These are phyloP conservation scores for Botrytis elliptica DNA, from an alignment of 2,329 filamentous ascomycete genomes.

Conservation along the genomic window DNA sequence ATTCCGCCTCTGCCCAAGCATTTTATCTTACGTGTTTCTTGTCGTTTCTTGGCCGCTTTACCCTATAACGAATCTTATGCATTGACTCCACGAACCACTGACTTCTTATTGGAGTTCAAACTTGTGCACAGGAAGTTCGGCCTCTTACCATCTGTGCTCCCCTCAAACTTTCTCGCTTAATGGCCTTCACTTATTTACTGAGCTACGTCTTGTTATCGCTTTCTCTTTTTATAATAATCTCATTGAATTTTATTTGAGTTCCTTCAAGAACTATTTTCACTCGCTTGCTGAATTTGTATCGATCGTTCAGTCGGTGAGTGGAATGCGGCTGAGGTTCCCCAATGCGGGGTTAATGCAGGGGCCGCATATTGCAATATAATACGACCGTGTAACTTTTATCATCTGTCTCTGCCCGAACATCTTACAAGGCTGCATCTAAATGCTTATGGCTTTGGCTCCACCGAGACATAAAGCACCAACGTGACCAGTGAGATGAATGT, in stretches of 20 bases:
- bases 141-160: background rate
- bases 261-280: background rate
- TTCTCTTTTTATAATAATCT: too few species aligned
- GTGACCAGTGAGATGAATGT: background rate
- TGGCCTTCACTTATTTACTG: background rate
- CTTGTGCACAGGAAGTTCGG: background rate
- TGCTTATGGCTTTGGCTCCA: constrained; percentile 13
- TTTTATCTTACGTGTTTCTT: background rate
- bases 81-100: background rate
- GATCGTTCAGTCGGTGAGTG: background rate
- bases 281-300: background rate
- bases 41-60: background rate
- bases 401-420: background rate
- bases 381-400: constrained; percentile 2
- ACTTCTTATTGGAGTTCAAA: background rate
- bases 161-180: background rate
- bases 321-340: constrained; percentile 3
- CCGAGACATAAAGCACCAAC: background rate
- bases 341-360: constrained; percentile 12
- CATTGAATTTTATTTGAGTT: background rate
- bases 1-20: background rate
- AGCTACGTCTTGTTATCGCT: background rate
- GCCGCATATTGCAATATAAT: background rate
- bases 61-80: background rate
- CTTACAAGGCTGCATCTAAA: constrained; percentile 2